Conservation (phyloP, 257 asterid species). For the Solanum chiquidenum region DNA sequence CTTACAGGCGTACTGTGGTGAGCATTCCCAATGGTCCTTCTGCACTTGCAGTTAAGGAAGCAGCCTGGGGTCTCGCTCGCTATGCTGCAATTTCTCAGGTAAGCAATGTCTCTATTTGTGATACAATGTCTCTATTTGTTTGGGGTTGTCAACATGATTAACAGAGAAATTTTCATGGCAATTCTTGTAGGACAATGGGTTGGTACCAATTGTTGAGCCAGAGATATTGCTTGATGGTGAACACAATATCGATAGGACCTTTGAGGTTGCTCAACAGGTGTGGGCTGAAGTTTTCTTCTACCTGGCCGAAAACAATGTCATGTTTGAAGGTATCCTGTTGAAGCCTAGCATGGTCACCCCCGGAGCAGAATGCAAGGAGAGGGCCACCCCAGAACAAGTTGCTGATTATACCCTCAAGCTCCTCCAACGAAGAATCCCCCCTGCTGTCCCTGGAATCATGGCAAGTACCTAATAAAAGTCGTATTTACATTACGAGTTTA, state of each 20-base stretch:
- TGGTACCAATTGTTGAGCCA: constrained; percentile 82
- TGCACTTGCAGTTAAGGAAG: constrained; percentile 72
- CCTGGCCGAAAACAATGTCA: constrained; percentile 54
- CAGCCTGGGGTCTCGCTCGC: constrained; percentile 88
- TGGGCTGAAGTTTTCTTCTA: constrained; percentile 77
- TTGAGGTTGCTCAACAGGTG: constrained; percentile 56
- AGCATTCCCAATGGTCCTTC: constrained; percentile 74
- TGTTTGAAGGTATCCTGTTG: constrained; percentile 61
- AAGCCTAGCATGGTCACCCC: constrained; percentile 83
- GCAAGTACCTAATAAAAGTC: constrained; percentile 11
- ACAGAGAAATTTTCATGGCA: not conserved
- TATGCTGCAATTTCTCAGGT: constrained; percentile 78
- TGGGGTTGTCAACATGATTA: not conserved
- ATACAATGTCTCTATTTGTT: not conserved
- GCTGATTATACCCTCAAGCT: constrained; percentile 60
- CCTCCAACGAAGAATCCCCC: constrained; percentile 55
- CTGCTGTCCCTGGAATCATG: constrained; percentile 75
- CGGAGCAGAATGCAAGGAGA: constrained; percentile 52
- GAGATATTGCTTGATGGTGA: constrained; percentile 69
- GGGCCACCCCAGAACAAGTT: constrained; percentile 46
- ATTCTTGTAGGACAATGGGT: constrained; percentile 55
- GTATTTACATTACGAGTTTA: not conserved
- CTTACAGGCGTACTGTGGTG: constrained; percentile 62
- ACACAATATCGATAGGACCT: constrained; percentile 56
- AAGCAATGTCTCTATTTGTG: not conserved